Evolutionary conservation across 2,329 filamentous ascomycete genomes (phyloP), one percentile per base, ranked within the genome.

Genomic region (Stemphylium beticola): DNA sequence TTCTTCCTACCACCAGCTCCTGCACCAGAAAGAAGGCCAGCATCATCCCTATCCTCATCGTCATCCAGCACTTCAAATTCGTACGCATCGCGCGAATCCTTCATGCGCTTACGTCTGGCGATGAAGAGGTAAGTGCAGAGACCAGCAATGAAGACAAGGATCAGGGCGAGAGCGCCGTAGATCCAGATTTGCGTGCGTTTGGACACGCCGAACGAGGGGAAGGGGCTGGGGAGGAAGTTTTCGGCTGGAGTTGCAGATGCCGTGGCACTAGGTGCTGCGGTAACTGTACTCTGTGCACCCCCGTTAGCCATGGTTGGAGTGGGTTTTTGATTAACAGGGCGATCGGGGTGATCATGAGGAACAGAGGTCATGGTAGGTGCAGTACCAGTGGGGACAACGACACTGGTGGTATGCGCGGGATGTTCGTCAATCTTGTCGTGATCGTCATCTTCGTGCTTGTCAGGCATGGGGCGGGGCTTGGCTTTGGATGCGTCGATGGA

Each of bases 1-100:
- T 78, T 80, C 76, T 54, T 75, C 74, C 69, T 60, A 17, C 72
- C 69, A 31, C 64, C 66, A 15, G 67, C 64, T 10, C 67, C 63
- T 29, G 72, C 57, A 49, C 73, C 55, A 70, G 77, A 66, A 18
- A 76, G 55, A 65, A 75, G 63, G 55, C 77, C 77, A 78, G 83
- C 73, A 81, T 64, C 87, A 81, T 79, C 78, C n/a, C 75, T 71
- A 24, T 76, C 75, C 24, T 96, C 92, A 17, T 92, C 89, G 51
- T 93, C 89, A 66, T 95, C 89, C 42, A 99, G 83, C 59, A 96
- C 88, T 77, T 96, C 93, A 65, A 99, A 99, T 66, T 97, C 93
- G 75, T 97, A 98, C 72, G 89, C 88, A 67, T 93, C 90, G 44
- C 90, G 86, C 3, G 87, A 83, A 75, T 90, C 92, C 64, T 86